Conservation (phyloP, 2,329 filamentous ascomycete genomes). For the Neonectria magnoliae region DNA sequence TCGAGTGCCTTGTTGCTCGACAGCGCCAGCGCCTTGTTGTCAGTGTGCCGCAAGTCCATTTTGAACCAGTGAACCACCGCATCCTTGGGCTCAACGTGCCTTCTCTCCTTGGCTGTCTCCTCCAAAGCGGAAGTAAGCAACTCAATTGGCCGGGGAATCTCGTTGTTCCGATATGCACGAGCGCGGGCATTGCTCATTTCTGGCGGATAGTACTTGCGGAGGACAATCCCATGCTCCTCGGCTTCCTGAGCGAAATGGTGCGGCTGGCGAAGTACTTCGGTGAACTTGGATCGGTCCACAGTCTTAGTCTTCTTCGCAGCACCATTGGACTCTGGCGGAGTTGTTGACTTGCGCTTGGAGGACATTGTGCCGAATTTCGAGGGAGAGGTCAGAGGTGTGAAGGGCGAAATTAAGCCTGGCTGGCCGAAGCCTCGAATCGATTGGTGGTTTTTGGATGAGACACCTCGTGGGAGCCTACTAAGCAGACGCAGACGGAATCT, state of each 20-base stretch:
- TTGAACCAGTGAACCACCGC: conserved; percentile 93
- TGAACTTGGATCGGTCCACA: conserved; percentile 33
- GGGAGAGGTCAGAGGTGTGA: not conserved
- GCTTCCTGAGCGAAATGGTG: conserved; percentile 59
- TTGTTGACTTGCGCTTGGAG: conserved; percentile 44
- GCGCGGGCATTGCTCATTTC: conserved; percentile 88
- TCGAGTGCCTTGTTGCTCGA: conserved; percentile 74
- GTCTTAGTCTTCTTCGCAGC: conserved; percentile 48
- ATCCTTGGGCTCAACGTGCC: conserved; percentile 61
- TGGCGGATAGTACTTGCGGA: conserved; percentile 81
- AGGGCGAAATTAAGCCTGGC: not conserved
- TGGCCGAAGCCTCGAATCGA: not conserved
- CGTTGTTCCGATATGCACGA: conserved; percentile 75
- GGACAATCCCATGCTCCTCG: conserved; percentile 69
- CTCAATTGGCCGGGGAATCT: conserved; percentile 78
- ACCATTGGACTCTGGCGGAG: conserved; percentile 36
- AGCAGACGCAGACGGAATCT: not conserved
- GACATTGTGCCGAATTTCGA: conserved; percentile 42
- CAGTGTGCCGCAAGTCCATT: conserved; percentile 76
- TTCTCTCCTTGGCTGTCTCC: conserved; percentile 66
- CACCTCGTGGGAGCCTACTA: not conserved
- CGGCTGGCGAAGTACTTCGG: conserved; percentile 53
- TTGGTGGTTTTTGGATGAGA: not conserved
- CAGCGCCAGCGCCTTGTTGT: conserved; percentile 77
- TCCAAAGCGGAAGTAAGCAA: conserved; percentile 68